Base-by-base conservation (phyloP, 768 basidiomycete genomes). In the Serendipita indica region DNA sequence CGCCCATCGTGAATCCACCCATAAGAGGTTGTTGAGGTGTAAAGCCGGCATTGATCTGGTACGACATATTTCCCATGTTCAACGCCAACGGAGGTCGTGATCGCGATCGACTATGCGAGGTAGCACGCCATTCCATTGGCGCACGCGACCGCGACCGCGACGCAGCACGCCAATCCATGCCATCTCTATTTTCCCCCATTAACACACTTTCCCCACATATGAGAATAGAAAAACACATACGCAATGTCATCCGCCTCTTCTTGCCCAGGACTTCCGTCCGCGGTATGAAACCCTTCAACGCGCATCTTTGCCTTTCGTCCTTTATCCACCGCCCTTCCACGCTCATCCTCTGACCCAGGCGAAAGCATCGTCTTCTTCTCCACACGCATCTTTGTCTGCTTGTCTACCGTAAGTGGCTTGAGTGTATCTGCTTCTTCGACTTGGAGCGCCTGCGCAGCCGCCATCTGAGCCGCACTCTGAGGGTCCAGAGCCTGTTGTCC, bases 161-260 rank as follows among this genome's bases (percentile, higher is more conserved):
- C 25, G 65, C 81, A 32, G 87, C 83, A 52, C 90, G 78, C 92
- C 91, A 96, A 67, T 94, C 92, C 91, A 96, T 96, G 27, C 78
- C 77, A 58, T 74, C 73, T 60, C 83, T 82, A 60, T 37, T 57
- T 66, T 58, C 43, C 61, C 60, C 60, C 57, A 61, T 10, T 34
- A 49, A 58, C 34, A 62, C 39, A 1, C 59, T 63, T 2, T 61
- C 60, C 61, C 65, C 67, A 35, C 65, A 63, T 61, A 68, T 66
- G 64, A 63, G 60, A 62, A 61, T 10, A 37, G n/a, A n/a, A 37
- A 37, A 54, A 60, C 60, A 81, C 81, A 71, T 68, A 89, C 86
- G 86, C 86, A 63, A 80, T 76, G 18, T 66, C 64, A n/a, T n/a
- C n/a, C n/a, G n/a, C n/a, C n/a, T n/a, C n/a, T 64, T 86, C 84